Evolutionary conservation across 495 filamentous ascomycete genomes (phyloP), one percentile per base, ranked within the genome.

Genomic region (Penicillium herquei): DNA sequence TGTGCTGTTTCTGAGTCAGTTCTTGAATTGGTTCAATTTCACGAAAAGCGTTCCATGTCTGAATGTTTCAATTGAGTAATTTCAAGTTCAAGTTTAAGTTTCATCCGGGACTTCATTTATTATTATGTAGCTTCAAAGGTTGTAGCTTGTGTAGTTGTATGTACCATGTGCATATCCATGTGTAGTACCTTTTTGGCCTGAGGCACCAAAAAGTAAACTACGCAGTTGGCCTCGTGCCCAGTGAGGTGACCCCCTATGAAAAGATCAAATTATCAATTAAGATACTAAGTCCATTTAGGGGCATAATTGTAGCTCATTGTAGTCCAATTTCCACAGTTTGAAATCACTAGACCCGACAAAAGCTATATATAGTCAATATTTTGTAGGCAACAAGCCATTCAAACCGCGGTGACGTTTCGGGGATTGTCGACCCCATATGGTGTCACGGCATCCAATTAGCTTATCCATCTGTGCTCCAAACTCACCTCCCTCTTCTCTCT

Each of bases 141-240:
- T 26, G 21, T 26, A 26, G 21, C 2, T 26, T 26, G 21, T 26
- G n/a, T n/a, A n/a, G n/a, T n/a, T n/a, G n/a, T n/a, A n/a, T 26
- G 21, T 26, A 86, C 87, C 0, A 72, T 90, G 35, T 87, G 88
- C 0, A 82, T n/a, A n/a, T n/a, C n/a, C 91, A 56, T 92, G 88
- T 65, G 89, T 87, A 9, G 82, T 26, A 26, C 21, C 21, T 26
- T 26, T 26, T 26, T 26, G 21, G 21, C 21, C 21, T 26, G 21
- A 26, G 21, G 21, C 21, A 26, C 21, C 21, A 26, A 26, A 4
- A 26, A 26, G 21, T 26, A 81, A 75, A 82, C 88, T 0, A 86
- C 87, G 79, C 53, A 90, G 67, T 50, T 57, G 48, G 74, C 86
- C 3, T 56, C 59, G 26, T 92, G 88, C 55, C 87, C 89, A 4